Evolutionary conservation across 2,329 filamentous ascomycete genomes (phyloP), one percentile per base, ranked within the genome.

Genomic region (Trichoderma semiorbis): DNA sequence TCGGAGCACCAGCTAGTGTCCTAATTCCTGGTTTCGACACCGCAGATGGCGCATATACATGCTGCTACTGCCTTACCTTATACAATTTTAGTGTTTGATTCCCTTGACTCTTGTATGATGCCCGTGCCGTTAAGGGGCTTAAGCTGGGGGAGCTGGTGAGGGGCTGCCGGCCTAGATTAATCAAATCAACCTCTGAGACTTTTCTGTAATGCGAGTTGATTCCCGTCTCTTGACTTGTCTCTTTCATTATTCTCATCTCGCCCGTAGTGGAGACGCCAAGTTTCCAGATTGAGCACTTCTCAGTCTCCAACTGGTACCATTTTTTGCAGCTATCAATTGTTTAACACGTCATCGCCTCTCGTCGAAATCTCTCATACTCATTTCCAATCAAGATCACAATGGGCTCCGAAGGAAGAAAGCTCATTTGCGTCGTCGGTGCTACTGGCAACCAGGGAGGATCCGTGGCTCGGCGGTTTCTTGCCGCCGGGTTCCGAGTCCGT

Each of bases 371-470:
- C 11, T 24, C 21, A 24, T 3, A 7, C 11, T 53, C 47, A 24
- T 53, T 12, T 7, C 11, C 21, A 53, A 8, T 30, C 18, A 32
- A 12, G 7, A 32, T 24, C 10, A 68, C 26, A 61, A 34, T 32
- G 34, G 76, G 14, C 7, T 39, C n/a, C 5, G 11, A 66, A 12
- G 36, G 68, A 43, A 39, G 21, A 28, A 85, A 84, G 70, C 75
- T 85, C 65, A 76, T 86, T 53, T 81, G 81, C 26, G 82, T 87
- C 6, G 78, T 86, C 62, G 85, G 85, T 16, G 84, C 83, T 28
- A 87, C 85, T 10, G 85, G 84, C 50, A 84, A 83, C 71, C 85
- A 88, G 72, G 86, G 86, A 71, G 84, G 85, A n/a, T 85, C 84
- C 5, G 85, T 88, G n/a, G 84, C 83, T 43, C 83, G 83, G 30